A percentile compares a stretch with the other conserved stretches of the same genome.
Evolutionary conservation across 805 yeast species (phyloP).

Genomic region (Pachysolen tannophilus): DNA sequence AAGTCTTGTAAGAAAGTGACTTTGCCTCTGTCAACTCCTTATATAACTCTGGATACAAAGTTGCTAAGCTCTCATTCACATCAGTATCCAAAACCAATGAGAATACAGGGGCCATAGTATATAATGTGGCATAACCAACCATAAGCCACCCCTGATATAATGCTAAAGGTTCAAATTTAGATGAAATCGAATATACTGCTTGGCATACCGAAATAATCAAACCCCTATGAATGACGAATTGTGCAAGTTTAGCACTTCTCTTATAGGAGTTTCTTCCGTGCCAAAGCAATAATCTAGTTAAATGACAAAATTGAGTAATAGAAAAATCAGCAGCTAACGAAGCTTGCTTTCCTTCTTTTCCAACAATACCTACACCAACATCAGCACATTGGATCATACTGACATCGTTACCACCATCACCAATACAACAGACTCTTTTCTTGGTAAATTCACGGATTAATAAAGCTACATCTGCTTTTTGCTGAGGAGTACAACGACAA

Average conservation of each 20-base stretch:
- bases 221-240: slow-evolving; percentile 95
- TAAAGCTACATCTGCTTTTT: slow-evolving; percentile 90
- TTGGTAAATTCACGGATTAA: slow-evolving; percentile 73
- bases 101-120: slow-evolving; percentile 98
- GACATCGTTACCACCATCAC: slow-evolving; percentile 99
- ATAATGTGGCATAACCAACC: slow-evolving; percentile 97
- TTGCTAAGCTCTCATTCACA: slow-evolving; percentile 81
- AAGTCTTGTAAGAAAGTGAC: slow-evolving; percentile 78
- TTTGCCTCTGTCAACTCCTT: slow-evolving; percentile 85
- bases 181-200: slow-evolving; percentile 82
- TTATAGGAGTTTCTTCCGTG: slow-evolving; percentile 98
- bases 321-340: slow-evolving; percentile 96
- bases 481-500: slow-evolving; percentile 98
- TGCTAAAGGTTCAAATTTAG: slow-evolving; percentile 89
- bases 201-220: slow-evolving; percentile 89
- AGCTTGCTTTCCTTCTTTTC: slow-evolving; percentile 97
- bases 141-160: slow-evolving; percentile 92
- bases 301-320: slow-evolving; percentile 81
- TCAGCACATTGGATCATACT: slow-evolving; percentile 99
- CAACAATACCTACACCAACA: slow-evolving; percentile 98
- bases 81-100: slow-evolving; percentile 87
- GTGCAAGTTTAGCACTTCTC: slow-evolving; percentile 89
- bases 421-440: slow-evolving; percentile 92
- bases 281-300: slow-evolving; percentile 86
- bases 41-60: slow-evolving; percentile 89